Percentiles rank a stretch among this genome's conserved stretches.
Evolutionary conservation across 1,139 yeast genomes (phyloP).

Genomic region (Suhomyces ambrosiae): DNA sequence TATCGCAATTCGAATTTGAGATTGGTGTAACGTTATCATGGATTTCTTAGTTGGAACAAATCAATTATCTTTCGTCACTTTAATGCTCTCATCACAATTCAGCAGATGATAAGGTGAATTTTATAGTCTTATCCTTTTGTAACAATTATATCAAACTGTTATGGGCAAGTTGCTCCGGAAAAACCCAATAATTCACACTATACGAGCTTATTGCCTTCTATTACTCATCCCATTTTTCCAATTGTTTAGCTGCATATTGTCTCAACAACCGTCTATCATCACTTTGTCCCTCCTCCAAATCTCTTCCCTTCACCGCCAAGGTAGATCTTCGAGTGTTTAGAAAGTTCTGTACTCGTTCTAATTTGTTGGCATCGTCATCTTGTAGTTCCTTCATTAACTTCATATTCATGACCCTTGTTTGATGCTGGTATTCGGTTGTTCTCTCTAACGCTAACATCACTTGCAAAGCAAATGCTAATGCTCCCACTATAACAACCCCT

Average conservation of each 20-base stretch:
- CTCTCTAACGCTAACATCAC: constrained; percentile 44
- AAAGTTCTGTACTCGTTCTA: constrained; percentile 58
- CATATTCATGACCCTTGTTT: constrained; percentile 41
- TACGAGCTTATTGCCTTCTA: no score
- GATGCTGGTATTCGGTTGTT: constrained; percentile 33
- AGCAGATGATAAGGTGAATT: no score
- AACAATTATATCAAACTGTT: no score
- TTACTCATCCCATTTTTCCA: constrained; percentile 20
- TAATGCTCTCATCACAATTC: no score
- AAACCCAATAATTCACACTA: no score
- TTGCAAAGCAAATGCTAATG: constrained; percentile 46
- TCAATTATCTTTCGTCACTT: no score
- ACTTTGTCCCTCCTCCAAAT: constrained; percentile 14
- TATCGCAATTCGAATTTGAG: no score
- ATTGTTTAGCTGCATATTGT: constrained; percentile 35
- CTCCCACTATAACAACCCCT: constrained; percentile 44
- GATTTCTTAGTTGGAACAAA: no score
- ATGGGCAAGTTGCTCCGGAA: no score
- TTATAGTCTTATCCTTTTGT: no score
- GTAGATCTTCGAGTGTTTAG: constrained; percentile 57
- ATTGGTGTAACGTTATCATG: no score
- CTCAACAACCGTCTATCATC: constrained; percentile 33
- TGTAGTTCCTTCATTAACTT: constrained; percentile 49
- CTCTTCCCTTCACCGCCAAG: constrained; percentile 23
- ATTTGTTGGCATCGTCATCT: constrained; percentile 40